A percentile compares a stretch with the other conserved stretches of the same genome.
Evolutionary conservation across 1,284 basidiomycete species (phyloP).

Genomic region (Pseudozyma sp.): DNA sequence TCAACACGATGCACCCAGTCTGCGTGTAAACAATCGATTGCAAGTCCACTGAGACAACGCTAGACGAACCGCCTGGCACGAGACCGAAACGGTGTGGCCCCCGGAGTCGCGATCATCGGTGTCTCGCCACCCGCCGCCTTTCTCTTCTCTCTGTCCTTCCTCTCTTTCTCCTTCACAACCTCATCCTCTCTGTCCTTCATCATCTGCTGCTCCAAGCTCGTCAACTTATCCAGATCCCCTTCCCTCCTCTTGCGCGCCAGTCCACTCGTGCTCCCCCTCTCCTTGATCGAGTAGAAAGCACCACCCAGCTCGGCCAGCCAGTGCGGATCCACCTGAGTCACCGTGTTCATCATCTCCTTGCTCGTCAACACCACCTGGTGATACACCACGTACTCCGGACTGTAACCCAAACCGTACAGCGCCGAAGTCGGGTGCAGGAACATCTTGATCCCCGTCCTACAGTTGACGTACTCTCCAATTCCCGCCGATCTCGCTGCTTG

Average conservation of each 20-base stretch:
- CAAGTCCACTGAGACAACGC: not conserved
- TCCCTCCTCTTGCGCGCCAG: conserved; percentile 76
- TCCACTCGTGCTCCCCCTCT: conserved; percentile 76
- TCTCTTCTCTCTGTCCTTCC: conserved; percentile 10
- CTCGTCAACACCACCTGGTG: conserved; percentile 76
- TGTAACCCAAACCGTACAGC: conserved; percentile 94
- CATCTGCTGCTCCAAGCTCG: conserved; percentile 78
- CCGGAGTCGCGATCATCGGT: conserved; percentile 36
- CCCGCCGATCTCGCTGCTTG: conserved; percentile 98
- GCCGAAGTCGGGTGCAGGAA: conserved; percentile 96
- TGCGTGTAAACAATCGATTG: not conserved
- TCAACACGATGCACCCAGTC: too few relatives aligned
- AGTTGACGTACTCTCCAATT: conserved; percentile 98
- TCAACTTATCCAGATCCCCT: conserved; percentile 86
- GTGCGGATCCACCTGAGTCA: conserved; percentile 67
- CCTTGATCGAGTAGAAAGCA: conserved; percentile 93
- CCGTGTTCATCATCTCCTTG: conserved; percentile 62
- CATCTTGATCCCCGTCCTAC: conserved; percentile 85
- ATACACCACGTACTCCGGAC: conserved; percentile 95
- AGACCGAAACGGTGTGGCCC: conserved; percentile 36
- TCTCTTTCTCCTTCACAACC: conserved; percentile 21
- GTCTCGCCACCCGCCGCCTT: conserved; percentile 16
- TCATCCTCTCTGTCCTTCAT: conserved; percentile 43
- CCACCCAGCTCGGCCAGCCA: conserved; percentile 73
- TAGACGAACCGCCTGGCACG: conserved; percentile 14